Conservation (phyloP, 192 early-diverging fungal genomes). For the Diversispora epigaea region DNA sequence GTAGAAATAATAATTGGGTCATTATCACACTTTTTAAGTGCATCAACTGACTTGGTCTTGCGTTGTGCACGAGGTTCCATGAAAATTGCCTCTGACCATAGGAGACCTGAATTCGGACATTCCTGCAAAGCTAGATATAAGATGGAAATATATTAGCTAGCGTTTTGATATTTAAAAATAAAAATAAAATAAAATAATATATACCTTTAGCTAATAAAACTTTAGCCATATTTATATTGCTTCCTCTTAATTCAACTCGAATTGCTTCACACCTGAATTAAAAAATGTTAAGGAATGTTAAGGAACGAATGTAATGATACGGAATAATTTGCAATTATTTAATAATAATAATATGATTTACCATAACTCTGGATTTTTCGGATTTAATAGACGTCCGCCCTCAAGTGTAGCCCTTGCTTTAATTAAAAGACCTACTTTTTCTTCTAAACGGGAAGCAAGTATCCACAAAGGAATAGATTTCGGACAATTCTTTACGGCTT, state of each 20-base stretch:
- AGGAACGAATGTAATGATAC: too few species aligned
- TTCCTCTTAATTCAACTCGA: slow-evolving; percentile 73
- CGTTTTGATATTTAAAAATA: not conserved
- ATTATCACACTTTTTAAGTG: slow-evolving; percentile 86
- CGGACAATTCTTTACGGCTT: slow-evolving; percentile 75
- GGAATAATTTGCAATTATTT: too few species aligned
- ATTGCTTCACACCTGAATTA: slow-evolving; percentile 63
- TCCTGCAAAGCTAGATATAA: slow-evolving; percentile 74
- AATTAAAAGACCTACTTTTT: slow-evolving; percentile 57
- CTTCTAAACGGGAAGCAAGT: slow-evolving; percentile 76
- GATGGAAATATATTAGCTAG: not conserved
- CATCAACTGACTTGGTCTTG: slow-evolving; percentile 85
- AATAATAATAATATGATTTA: slow-evolving; percentile 22
- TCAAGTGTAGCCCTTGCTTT: slow-evolving; percentile 85
- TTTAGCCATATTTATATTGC: slow-evolving; percentile 66
- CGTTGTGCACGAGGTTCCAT: slow-evolving; percentile 84
- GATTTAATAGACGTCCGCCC: slow-evolving; percentile 79
- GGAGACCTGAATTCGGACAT: slow-evolving; percentile 77
- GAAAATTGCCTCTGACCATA: slow-evolving; percentile 89
- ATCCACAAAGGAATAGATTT: slow-evolving; percentile 81
- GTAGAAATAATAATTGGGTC: slow-evolving; percentile 77
- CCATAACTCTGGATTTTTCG: slow-evolving; percentile 83
- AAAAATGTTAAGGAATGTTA: not conserved
- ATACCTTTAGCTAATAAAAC: slow-evolving; percentile 70
- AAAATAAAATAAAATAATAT: too few species aligned